phyloP scores from a whole-genome alignment of 2,329 filamentous ascomycete species.

The Venturia pyrina region DNA sequence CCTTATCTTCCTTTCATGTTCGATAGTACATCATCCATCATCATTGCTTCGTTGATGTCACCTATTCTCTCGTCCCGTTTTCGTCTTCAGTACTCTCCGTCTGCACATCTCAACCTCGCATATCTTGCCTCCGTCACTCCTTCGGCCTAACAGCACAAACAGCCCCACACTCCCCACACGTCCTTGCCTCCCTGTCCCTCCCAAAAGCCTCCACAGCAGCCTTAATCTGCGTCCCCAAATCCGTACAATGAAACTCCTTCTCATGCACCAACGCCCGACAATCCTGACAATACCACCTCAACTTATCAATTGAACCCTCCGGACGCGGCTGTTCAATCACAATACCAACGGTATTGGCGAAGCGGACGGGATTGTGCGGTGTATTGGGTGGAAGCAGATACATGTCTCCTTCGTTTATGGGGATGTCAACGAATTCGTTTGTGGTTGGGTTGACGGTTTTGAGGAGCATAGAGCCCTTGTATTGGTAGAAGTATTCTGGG shows the following conservation, averaged over 20 bases:
- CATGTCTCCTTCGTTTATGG: slow-evolving; percentile 88
- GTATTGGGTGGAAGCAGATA: slow-evolving; percentile 88
- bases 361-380: slow-evolving; percentile 92
- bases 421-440: slow-evolving; percentile 62
- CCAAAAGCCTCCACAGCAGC: slow-evolving; percentile 76
- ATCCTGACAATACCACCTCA: slow-evolving; percentile 80
- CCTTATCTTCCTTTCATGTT: too few relatives aligned
- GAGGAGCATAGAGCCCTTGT: slow-evolving; percentile 86
- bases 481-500: slow-evolving; percentile 96
- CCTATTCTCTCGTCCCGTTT: neutral
- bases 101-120: neutral
- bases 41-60: too few relatives aligned
- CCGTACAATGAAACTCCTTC: slow-evolving; percentile 75
- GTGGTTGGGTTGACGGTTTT: slow-evolving; percentile 64
- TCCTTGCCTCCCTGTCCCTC: slow-evolving; percentile 57
- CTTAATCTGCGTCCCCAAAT: slow-evolving; percentile 92
- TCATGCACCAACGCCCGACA: slow-evolving; percentile 73
- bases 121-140: neutral
- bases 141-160: slow-evolving; percentile 55
- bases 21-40: too few relatives aligned
- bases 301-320: slow-evolving; percentile 56
- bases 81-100: neutral
- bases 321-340: slow-evolving; percentile 82
- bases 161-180: slow-evolving; percentile 65
- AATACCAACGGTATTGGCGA: slow-evolving; percentile 85